Base-by-base conservation (phyloP, 1,139 yeast species). In the Kodamaea derodonti region DNA sequence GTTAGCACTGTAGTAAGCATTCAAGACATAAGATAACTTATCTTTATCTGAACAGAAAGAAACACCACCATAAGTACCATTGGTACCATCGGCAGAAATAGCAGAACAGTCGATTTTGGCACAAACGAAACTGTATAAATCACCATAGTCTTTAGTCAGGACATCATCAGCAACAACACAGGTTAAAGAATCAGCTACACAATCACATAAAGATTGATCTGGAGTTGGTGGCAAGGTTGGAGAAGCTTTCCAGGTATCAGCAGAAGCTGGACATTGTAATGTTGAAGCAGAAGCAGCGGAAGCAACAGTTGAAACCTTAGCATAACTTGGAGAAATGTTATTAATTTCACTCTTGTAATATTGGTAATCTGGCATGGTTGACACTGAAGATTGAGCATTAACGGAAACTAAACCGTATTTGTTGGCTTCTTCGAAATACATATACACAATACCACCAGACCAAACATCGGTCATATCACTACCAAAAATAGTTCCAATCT, bases 371-470 rank as follows among this genome's bases (percentile, higher is more conserved):
- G 60, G 64, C 51, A 68, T 52, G 29, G 74, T 68, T 25, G 59
- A 58, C 29, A 65, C 70, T 30, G 54, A 49, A 45, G 60, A 65
- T 38, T 64, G 62, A 32, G 56, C 62, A 20, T 54, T 56, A 40
- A 80, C 65, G 32, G 78, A 53, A 37, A 86, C 95, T 40, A 86
- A 78, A 44, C 95, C 95, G 55, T 83, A 86, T 47, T 82, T 63
- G 62, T 85, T 86, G 38, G 68, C 78, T 62, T 86, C 95, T 65
- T 85, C 80, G 48, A 46, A 66, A 65, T 83, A 86, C 95, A 85
- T 84, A 68, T 85, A 86, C 23, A 82, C 95, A 52, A 86, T 78
- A 51, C 95, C 95, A 46, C 95, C 95, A 29, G 95, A 85, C 95
- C 95, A 86, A 33, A 84, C 87, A 39, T 71, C 77, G 49, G 74